Evolutionary conservation across 2,329 filamentous ascomycete species (phyloP).

Genomic region (Cercospora canescens): DNA sequence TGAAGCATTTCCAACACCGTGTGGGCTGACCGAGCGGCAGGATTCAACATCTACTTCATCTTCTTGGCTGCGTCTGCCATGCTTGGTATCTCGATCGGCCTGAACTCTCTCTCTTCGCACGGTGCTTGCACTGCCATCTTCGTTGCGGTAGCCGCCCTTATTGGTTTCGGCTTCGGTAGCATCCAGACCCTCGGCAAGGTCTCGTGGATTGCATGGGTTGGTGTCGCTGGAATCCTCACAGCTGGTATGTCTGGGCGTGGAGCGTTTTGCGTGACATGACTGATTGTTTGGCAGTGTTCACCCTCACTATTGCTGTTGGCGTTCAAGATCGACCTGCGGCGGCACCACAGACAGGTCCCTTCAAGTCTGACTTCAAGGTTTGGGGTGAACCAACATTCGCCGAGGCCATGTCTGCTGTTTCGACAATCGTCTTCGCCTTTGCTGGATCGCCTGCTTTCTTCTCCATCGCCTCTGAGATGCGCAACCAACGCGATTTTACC

Average conservation of each 20-base stretch:
- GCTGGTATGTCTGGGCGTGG: conserved; percentile 12
- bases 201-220: conserved; percentile 40
- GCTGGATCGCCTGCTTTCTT: conserved; percentile 42
- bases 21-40: neutral
- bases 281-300: conserved; percentile 25
- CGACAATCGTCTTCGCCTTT: conserved; percentile 48
- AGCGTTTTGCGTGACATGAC: neutral
- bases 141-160: conserved; percentile 43
- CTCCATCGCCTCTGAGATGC: conserved; percentile 43
- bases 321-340: conserved; percentile 38
- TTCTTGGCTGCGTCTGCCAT: conserved; percentile 41
- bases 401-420: conserved; percentile 61
- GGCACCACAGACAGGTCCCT: conserved; percentile 33
- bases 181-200: conserved; percentile 39
- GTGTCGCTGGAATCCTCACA: conserved; percentile 28
- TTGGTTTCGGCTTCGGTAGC: conserved; percentile 39
- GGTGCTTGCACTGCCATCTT: conserved; percentile 44
- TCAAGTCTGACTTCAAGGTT: conserved; percentile 35
- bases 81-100: conserved; percentile 29
- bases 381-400: conserved; percentile 40
- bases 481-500: conserved; percentile 37
- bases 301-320: conserved; percentile 37
- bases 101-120: conserved; percentile 31
- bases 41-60: conserved; percentile 24
- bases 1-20: neutral